Evolutionary conservation across 1,139 yeast species (phyloP).

Genomic region (Kodamaea sp.): DNA sequence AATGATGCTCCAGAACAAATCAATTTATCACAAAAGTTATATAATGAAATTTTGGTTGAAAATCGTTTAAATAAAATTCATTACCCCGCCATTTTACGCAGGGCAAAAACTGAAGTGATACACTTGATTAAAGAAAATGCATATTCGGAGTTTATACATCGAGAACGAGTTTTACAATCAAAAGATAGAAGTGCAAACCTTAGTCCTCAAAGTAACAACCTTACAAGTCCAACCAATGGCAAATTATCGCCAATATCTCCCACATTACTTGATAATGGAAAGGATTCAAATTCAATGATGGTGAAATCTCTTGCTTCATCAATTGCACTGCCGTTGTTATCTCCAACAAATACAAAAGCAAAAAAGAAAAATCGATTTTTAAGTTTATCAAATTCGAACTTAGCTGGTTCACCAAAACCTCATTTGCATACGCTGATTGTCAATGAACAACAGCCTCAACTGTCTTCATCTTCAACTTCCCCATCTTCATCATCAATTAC

Average conservation of each 20-base stretch:
- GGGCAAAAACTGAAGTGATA: conserved; percentile 42
- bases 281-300: too few relatives aligned
- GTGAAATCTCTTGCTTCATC: not conserved
- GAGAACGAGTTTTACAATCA: too few relatives aligned
- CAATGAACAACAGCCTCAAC: conserved; percentile 1
- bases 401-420: too few relatives aligned
- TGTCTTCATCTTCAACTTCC: conserved; percentile 3
- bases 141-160: conserved; percentile 17
- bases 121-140: conserved; percentile 46
- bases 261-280: too few relatives aligned
- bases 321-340: not conserved
- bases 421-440: not conserved
- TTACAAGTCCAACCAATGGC: too few relatives aligned
- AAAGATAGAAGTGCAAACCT: too few relatives aligned
- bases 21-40: conserved; percentile 37
- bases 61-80: conserved; percentile 24
- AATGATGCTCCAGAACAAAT: conserved; percentile 43
- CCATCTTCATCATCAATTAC: conserved; percentile 24
- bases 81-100: conserved; percentile 35
- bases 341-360: not conserved
- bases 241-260: too few relatives aligned
- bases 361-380: conserved; percentile 5
- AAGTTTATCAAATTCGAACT: not conserved
- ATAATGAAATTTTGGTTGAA: conserved; percentile 31
- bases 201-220: too few relatives aligned